These are phyloP conservation scores for Byssoonygena ceratinophila DNA, from an alignment of 2,329 filamentous ascomycete genomes.

Conservation along the genomic window DNA sequence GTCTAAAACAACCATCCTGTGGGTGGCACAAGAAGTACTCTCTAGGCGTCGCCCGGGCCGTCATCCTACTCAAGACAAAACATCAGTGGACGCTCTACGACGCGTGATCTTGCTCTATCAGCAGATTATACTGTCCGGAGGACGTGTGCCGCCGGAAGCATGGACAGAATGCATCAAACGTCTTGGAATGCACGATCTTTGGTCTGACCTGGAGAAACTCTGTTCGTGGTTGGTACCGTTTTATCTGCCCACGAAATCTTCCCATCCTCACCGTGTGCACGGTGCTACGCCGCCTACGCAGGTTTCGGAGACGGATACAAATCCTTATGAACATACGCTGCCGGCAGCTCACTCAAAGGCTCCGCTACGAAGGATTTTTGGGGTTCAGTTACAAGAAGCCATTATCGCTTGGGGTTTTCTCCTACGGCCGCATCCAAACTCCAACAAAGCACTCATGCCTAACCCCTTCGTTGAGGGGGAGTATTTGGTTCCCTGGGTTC, in stretches of 20 bases:
- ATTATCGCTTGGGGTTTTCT: conserved; percentile 44
- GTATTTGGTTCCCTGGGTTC: conserved; percentile 30
- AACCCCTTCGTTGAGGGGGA: conserved; percentile 18
- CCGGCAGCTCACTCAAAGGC: conserved; percentile 12
- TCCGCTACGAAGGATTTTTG: conserved; percentile 36
- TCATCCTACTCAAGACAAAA: conserved; percentile 21
- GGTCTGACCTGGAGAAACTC: conserved; percentile 43
- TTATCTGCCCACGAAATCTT: conserved; percentile 24
- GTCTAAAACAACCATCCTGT: conserved; percentile 35
- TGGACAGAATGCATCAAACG: conserved; percentile 53
- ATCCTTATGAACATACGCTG: conserved; percentile 4
- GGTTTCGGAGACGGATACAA: not conserved
- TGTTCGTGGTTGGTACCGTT: conserved; percentile 42
- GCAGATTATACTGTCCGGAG: conserved; percentile 38
- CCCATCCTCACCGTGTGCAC: not conserved
- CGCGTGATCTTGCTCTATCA: conserved; percentile 42
- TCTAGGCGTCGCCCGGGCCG: conserved; percentile 24
- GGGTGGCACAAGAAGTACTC: conserved; percentile 32
- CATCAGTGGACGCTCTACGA: conserved; percentile 29
- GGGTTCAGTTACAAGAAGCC: conserved; percentile 34
- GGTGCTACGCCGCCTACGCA: not conserved
- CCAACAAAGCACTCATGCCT: conserved; percentile 15
- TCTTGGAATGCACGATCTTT: conserved; percentile 46
- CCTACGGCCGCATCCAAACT: conserved; percentile 21
- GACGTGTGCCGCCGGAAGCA: conserved; percentile 32